Base-by-base conservation (phyloP, 306 rosid genomes). In the Cajanus cajan region DNA sequence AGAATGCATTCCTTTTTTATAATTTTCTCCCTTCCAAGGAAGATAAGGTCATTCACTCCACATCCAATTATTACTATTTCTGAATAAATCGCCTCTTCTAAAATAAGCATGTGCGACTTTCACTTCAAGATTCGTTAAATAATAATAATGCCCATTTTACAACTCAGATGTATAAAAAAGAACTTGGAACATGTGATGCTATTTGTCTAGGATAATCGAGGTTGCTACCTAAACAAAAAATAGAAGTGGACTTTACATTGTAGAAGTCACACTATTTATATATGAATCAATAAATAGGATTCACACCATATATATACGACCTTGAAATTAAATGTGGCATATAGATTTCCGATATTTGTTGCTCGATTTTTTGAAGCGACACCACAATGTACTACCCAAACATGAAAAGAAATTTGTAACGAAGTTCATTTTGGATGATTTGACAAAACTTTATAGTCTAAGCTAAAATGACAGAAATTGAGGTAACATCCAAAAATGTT, bases 381-480 rank as follows among this genome's bases (percentile, higher is more conserved):
- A 70, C 22, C 37, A 16, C 39, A 75, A 37, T 36, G 47, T 43
- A 55, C 22, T 6, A 58, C 68, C 50, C n/a, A 25, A 40, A 59
- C 0, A 18, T 22, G 34, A 43, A 33, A 21, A 9, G 54, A 21
- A 51, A 80, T 34, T 36, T 59, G 51, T 11, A 48, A 66, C 22
- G 2, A 45, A 78, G 37, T 43, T 77, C 34, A 47, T 57, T 0
- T 43, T 73, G 33, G 39, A 28, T 82, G 86, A 82, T 64, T 71
- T 75, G 86, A 82, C 84, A 79, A 39, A 71, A 82, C 89, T 86
- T 79, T 71, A 86, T 13, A 0, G 69, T 82, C 28, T 76, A 82
- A 82, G 85, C 82, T 86, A 86, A 82, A 86, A 76, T 36, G 89
- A 86, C 89, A 86, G 21, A 54, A 79, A 71, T 66, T 80, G 2